A percentile compares a stretch with the other conserved stretches of the same genome.
phyloP scores from a whole-genome alignment of 2,329 filamentous ascomycete genomes.

The Fusarium piperis region DNA sequence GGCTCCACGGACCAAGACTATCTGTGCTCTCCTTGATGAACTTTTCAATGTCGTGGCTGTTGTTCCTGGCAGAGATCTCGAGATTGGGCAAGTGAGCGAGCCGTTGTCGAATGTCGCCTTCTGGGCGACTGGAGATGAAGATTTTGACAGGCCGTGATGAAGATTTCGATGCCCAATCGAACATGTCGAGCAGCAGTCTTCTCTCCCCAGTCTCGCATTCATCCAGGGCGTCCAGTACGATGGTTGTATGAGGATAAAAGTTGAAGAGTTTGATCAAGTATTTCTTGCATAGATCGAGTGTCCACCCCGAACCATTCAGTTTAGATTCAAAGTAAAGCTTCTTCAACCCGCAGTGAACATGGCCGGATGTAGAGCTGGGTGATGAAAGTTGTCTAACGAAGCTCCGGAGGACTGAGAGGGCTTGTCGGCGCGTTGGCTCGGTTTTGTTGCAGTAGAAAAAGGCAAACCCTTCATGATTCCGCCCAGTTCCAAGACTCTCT shows the following conservation, averaged over 20 bases:
- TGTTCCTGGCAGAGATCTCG: not conserved
- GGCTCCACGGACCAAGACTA: not conserved
- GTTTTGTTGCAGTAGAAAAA: not conserved
- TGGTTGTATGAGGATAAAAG: not conserved
- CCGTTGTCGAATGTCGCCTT: not conserved
- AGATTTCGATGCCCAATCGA: not conserved
- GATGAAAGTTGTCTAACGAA: not conserved
- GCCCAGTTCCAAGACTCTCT: not conserved
- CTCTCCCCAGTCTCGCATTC: not conserved
- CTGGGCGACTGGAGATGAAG: not conserved
- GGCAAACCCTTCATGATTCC: not conserved
- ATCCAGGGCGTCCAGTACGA: not conserved
- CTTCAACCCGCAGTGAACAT: not conserved
- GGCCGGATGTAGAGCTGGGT: no score
- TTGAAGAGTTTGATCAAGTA: not conserved
- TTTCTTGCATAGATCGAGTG: not conserved
- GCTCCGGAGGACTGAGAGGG: not conserved
- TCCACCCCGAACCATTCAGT: not conserved
- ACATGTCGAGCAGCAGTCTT: not conserved
- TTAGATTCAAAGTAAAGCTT: not conserved
- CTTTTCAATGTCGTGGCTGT: not conserved
- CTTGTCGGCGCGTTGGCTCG: not conserved
- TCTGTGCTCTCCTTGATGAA: not conserved
- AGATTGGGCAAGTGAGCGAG: not conserved
- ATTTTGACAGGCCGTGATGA: not conserved